A percentile compares a stretch with the other conserved stretches of the same genome.
Conservation (phyloP, 345 rosid genomes). For the Bruguiera gymnorhiza region DNA sequence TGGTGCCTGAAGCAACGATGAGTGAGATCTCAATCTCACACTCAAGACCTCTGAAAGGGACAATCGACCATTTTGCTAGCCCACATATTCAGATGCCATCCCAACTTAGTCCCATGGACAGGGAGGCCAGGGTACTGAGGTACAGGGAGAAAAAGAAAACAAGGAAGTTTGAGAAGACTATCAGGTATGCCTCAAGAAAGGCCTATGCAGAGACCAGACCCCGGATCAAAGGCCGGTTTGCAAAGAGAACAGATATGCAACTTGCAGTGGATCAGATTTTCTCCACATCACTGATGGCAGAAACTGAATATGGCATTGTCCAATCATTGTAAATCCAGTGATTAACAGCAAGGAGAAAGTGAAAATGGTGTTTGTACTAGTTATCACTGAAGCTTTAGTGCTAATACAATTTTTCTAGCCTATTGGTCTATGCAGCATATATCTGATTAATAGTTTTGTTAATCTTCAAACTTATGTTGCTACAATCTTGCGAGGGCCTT, state of each 20-base stretch:
- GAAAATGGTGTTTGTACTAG: conserved; percentile 6
- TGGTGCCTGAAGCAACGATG: conserved; percentile 69
- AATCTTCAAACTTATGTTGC: conserved; percentile 11
- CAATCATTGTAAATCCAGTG: conserved; percentile 53
- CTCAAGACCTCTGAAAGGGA: conserved; percentile 47
- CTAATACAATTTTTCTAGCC: conserved; percentile 20
- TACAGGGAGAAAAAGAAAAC: conserved; percentile 95
- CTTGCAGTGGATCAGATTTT: conserved; percentile 64
- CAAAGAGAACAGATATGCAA: conserved; percentile 63
- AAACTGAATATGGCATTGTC: conserved; percentile 63
- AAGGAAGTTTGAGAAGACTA: conserved; percentile 87
- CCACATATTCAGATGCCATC: conserved; percentile 50
- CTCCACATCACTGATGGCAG: conserved; percentile 48
- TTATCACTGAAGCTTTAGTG: conserved; percentile 21
- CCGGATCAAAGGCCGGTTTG: conserved; percentile 86
- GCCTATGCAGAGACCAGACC: conserved; percentile 96
- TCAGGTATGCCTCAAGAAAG: conserved; percentile 94
- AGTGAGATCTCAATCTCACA: conserved; percentile 60
- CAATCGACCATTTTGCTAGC: conserved; percentile 52
- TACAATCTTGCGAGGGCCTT: conserved; percentile 28
- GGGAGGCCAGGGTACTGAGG: conserved; percentile 87
- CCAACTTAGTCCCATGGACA: conserved; percentile 71
- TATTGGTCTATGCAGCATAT: conserved; percentile 19
- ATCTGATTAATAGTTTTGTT: conserved; percentile 20
- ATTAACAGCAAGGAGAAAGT: background rate